Evolutionary conservation across 306 rosid genomes (phyloP).

Genomic region (Gastrolobium bilobum): DNA sequence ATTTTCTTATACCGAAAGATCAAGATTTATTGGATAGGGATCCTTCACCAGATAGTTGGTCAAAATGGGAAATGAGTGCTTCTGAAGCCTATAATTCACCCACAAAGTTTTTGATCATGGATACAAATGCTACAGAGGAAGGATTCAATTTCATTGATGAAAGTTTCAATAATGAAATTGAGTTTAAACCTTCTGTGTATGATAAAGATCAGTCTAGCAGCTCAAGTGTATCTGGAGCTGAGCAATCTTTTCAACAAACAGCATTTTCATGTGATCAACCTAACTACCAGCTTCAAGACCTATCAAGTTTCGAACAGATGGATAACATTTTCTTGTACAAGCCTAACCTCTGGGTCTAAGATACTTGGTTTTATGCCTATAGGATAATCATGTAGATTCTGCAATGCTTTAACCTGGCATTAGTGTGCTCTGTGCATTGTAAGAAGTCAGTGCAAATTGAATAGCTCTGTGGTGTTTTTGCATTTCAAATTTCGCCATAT

Average conservation of each 20-base stretch:
- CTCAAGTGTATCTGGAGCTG: slow-evolving; percentile 67
- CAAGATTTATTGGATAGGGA: slow-evolving; percentile 60
- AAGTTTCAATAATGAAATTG: slow-evolving; percentile 55
- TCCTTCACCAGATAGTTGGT: slow-evolving; percentile 76
- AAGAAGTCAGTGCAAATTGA: slow-evolving; percentile 59
- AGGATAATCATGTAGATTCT: slow-evolving; percentile 59
- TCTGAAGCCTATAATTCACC: slow-evolving; percentile 55
- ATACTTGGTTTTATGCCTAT: slow-evolving; percentile 69
- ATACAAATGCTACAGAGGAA: slow-evolving; percentile 47
- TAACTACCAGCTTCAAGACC: slow-evolving; percentile 61
- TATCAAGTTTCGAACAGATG: slow-evolving; percentile 62
- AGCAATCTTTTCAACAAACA: slow-evolving; percentile 57
- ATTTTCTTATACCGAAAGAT: slow-evolving; percentile 61
- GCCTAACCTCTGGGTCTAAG: slow-evolving; percentile 76
- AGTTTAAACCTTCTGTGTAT: slow-evolving; percentile 56
- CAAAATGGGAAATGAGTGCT: slow-evolving; percentile 69
- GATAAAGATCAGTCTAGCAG: slow-evolving; percentile 64
- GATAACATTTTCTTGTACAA: slow-evolving; percentile 86
- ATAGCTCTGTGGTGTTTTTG: slow-evolving; percentile 62
- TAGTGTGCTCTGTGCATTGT: slow-evolving; percentile 50
- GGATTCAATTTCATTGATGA: slow-evolving; percentile 52
- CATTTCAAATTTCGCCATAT: slow-evolving; percentile 51
- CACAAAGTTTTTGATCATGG: slow-evolving; percentile 45
- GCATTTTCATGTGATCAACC: slow-evolving; percentile 47
- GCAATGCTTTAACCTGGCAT: slow-evolving; percentile 53